Conservation (phyloP, 1,139 yeast species). For the Suhomyces atakaporum region DNA sequence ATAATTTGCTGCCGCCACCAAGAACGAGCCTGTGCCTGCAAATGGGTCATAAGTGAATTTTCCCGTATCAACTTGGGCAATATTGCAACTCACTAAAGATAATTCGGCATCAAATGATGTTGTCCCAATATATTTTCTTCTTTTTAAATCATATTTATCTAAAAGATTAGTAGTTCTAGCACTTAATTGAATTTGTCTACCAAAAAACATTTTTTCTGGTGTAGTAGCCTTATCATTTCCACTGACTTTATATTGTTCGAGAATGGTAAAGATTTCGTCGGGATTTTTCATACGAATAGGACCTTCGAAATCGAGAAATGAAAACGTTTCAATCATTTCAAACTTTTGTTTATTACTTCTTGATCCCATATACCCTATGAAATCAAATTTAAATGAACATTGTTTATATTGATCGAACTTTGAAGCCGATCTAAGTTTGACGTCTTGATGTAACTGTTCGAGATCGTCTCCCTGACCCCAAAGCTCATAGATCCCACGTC, state of each 20-base stretch:
- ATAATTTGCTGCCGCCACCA: conserved; percentile 84
- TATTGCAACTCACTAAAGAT: conserved; percentile 80
- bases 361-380: conserved; percentile 66
- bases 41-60: conserved; percentile 88
- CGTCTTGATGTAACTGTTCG: conserved; percentile 58
- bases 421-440: conserved; percentile 36
- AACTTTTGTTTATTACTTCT: conserved; percentile 56
- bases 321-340: conserved; percentile 68
- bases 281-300: conserved; percentile 78
- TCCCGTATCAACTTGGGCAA: conserved; percentile 71
- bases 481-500: conserved; percentile 78
- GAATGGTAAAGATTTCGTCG: conserved; percentile 65
- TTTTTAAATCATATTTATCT: conserved; percentile 78
- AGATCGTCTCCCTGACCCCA: conserved; percentile 72
- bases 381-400: conserved; percentile 75
- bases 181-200: conserved; percentile 67
- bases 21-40: conserved; percentile 94
- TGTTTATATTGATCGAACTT: conserved; percentile 38
- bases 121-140: conserved; percentile 88
- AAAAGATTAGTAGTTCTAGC: conserved; percentile 62
- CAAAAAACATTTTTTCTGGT: conserved; percentile 70
- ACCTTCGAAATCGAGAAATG: conserved; percentile 73
- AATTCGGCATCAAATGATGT: conserved; percentile 93
- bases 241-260: conserved; percentile 67
- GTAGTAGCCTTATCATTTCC: conserved; percentile 53